Conservation (phyloP, 2,329 filamentous ascomycete species). For the Xylariaceae sp. region DNA sequence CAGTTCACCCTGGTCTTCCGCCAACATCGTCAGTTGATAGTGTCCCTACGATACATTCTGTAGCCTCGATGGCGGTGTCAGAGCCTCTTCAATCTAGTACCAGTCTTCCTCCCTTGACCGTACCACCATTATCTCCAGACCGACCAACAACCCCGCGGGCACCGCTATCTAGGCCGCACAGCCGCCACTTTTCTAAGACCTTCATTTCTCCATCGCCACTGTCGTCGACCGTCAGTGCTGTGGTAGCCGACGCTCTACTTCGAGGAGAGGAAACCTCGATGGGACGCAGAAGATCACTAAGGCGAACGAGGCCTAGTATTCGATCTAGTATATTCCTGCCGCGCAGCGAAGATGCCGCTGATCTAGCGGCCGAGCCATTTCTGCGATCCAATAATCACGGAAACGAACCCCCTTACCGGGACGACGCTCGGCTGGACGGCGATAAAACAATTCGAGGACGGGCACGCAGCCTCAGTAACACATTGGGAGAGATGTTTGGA, state of each 20-base stretch:
- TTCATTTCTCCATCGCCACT: slow-evolving; percentile 63
- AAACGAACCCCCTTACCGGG: slow-evolving; percentile 26
- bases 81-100: slow-evolving; percentile 32
- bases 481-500: slow-evolving; percentile 42
- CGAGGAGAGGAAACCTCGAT: slow-evolving; percentile 47
- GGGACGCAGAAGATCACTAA: slow-evolving; percentile 47
- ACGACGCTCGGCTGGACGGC: slow-evolving; percentile 16
- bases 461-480: slow-evolving; percentile 44
- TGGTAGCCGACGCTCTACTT: slow-evolving; percentile 59
- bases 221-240: slow-evolving; percentile 60
- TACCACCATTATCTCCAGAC: slow-evolving; percentile 31
- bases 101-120: slow-evolving; percentile 19
- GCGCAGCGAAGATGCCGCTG: slow-evolving; percentile 40
- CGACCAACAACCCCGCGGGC: slow-evolving; percentile 36
- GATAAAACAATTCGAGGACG: slow-evolving; percentile 35
- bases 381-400: slow-evolving; percentile 19
- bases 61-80: slow-evolving; percentile 30
- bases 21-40: slow-evolving; percentile 37
- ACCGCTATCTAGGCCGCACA: slow-evolving; percentile 38
- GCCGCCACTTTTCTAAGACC: slow-evolving; percentile 47
- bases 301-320: slow-evolving; percentile 53
- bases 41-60: slow-evolving; percentile 36
- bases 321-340: slow-evolving; percentile 59
- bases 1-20: slow-evolving; percentile 40
- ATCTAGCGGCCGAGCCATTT: slow-evolving; percentile 26